These are phyloP conservation scores for Nemania sp. DNA, from an alignment of 2,329 filamentous ascomycete genomes.

Conservation along the genomic window DNA sequence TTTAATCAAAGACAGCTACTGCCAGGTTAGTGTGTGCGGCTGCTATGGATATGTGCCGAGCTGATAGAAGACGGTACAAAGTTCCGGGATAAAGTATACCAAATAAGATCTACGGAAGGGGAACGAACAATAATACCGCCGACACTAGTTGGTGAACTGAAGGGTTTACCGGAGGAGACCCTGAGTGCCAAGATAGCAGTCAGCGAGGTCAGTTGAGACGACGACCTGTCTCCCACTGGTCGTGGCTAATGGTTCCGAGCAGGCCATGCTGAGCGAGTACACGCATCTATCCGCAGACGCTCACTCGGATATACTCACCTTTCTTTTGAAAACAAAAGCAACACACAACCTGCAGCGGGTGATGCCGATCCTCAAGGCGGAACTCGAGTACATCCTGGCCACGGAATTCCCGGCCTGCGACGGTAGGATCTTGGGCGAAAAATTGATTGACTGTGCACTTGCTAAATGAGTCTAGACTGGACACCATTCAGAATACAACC, in stretches of 20 bases:
- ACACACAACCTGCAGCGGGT: slow-evolving; percentile 62
- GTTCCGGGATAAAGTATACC: slow-evolving; percentile 63
- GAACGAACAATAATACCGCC: slow-evolving; percentile 61
- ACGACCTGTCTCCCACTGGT: neutral
- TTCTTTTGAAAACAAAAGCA: slow-evolving; percentile 60
- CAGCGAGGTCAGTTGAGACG: slow-evolving; percentile 55
- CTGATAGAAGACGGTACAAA: slow-evolving; percentile 42
- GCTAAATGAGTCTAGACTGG: slow-evolving; percentile 60
- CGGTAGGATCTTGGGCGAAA: slow-evolving; percentile 45
- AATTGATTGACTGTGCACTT: slow-evolving; percentile 23
- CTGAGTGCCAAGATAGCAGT: slow-evolving; percentile 63
- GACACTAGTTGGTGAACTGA: slow-evolving; percentile 60
- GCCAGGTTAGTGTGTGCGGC: slow-evolving; percentile 53
- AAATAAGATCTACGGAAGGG: slow-evolving; percentile 65
- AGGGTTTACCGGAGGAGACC: slow-evolving; percentile 61
- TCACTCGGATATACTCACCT: slow-evolving; percentile 59
- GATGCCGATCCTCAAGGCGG: slow-evolving; percentile 59
- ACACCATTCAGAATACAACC: slow-evolving; percentile 65
- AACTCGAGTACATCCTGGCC: slow-evolving; percentile 60
- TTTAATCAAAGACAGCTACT: slow-evolving; percentile 62
- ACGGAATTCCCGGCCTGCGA: slow-evolving; percentile 63
- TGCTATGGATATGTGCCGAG: neutral
- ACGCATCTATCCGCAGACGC: slow-evolving; percentile 62
- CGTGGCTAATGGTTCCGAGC: slow-evolving; percentile 9
- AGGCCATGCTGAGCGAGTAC: slow-evolving; percentile 65